phyloP scores from a whole-genome alignment of 129 eudicot genomes.

The Artemisia tridentata region DNA sequence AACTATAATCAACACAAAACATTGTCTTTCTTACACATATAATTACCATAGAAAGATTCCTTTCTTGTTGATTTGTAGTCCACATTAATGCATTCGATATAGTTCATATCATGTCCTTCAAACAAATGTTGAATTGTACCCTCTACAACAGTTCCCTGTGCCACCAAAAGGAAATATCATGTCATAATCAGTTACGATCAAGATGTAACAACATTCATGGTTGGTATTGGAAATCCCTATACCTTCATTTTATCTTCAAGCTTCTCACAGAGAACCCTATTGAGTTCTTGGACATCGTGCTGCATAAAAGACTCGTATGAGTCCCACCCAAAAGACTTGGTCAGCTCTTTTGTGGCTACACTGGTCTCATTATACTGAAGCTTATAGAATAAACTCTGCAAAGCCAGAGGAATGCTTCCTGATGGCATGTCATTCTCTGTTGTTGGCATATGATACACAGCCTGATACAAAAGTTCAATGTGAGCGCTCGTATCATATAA shows the following conservation, averaged over 20 bases:
- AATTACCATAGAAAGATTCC: conserved; percentile 87
- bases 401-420: conserved; percentile 1
- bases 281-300: conserved; percentile 97
- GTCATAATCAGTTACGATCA: conserved; percentile 2
- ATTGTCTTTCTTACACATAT: conserved; percentile 6
- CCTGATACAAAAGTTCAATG: conserved; percentile 4
- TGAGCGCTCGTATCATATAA: conserved; percentile 23
- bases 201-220: background rate
- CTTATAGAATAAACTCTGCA: conserved; percentile 41
- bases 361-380: conserved; percentile 89
- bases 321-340: conserved; percentile 98
- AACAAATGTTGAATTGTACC: conserved; percentile 91
- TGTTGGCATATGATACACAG: conserved; percentile 9
- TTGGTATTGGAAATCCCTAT: conserved; percentile 14
- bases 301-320: conserved; percentile 97
- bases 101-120: conserved; percentile 98
- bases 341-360: conserved; percentile 96
- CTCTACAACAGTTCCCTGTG: conserved; percentile 95
- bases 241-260: conserved; percentile 99
- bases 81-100: conserved; percentile 90
- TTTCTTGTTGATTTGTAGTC: conserved; percentile 90
- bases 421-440: conserved; percentile 8
- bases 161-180: conserved; percentile 3
- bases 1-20: background rate
- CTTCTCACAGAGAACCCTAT: conserved; percentile 95